Conservation (phyloP, 148 eudicot genomes). For the Silene latifolia region DNA sequence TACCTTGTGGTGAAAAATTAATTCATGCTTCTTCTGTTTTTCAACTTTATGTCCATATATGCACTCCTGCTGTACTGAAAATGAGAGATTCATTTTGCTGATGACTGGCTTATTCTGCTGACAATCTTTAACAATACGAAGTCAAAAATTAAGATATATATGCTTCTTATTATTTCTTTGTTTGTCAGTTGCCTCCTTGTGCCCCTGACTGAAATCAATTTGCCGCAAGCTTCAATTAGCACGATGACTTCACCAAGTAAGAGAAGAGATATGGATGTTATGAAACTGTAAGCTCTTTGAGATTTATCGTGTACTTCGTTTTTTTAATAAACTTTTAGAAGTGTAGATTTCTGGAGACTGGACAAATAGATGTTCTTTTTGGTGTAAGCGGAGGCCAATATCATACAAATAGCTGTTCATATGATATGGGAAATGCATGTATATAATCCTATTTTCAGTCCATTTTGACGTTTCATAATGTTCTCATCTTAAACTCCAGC, state of each 20-base stretch:
- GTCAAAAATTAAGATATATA: background rate
- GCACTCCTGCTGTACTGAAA: background rate
- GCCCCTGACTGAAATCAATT: constrained; percentile 3
- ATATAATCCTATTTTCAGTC: background rate
- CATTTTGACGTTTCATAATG: background rate
- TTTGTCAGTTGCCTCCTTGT: constrained; percentile 4
- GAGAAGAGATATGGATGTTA: constrained; percentile 98
- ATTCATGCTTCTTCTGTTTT: too few species aligned
- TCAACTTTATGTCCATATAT: too few species aligned
- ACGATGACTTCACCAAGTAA: constrained; percentile 91
- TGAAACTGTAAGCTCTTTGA: constrained; percentile 69
- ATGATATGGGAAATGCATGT: background rate
- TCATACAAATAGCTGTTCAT: background rate
- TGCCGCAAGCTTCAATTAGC: constrained; percentile 1
- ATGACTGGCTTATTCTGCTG: background rate
- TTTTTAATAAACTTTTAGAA: background rate
- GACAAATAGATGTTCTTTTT: background rate
- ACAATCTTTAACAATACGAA: background rate
- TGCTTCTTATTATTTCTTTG: background rate
- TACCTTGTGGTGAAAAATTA: background rate
- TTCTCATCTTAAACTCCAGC: background rate
- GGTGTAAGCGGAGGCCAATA: too few species aligned
- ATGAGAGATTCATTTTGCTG: background rate
- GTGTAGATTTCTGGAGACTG: background rate
- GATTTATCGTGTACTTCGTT: background rate